Evolutionary conservation across 2,329 filamentous ascomycete species (phyloP), one percentile per base, ranked within the genome.

Genomic region (Diplodia intermedia): DNA sequence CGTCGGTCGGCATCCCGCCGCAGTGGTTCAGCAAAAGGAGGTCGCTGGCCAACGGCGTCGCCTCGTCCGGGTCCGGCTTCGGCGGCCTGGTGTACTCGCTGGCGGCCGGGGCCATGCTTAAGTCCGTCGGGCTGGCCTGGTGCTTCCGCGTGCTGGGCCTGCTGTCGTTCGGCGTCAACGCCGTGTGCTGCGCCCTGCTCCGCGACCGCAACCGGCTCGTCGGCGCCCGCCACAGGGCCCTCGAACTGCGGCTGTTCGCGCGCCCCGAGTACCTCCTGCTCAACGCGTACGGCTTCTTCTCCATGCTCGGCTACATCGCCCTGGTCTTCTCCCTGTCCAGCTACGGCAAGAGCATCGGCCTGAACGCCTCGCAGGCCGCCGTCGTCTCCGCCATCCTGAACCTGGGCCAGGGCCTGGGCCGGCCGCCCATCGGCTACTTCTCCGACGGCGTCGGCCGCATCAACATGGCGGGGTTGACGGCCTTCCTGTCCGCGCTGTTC

Each of bases 351-450:
- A 79, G 74, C 14, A 76, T 82, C 23, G 81, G 80, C 1, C 70
- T 84, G 2, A 73, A 71, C 31, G 72, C 76, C 29, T 68, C 69
- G 9, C 77, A 82, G 69, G 80, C 79, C 2, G 77, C 78, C 8
- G 70, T 74, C 50, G 68, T 82, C 20, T 78, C 77, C 29, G 81
- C 78, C 0, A 69, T 83, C 14, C 70, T 84, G 50, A 84, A 85
- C 69, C 70, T 85, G 0, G 83, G 84, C 0, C 82, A 80, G 5
- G 80, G 78, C 0, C 54, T 83, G 54, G 81, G 82, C 14, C 72
- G 82, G 15, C 82, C 82, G 2, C 72, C 78, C 18, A 79, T 82
- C 33, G 82, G 82, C 0, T 67, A 80, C 20, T 68, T 79, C 3
- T 81, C 79, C 66, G 82, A 84, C 74, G 69, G 73, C 9, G 78